These are phyloP conservation scores for Chlorophyllum brunneum DNA, from an alignment of 768 basidiomycete species.

Conservation along the genomic window DNA sequence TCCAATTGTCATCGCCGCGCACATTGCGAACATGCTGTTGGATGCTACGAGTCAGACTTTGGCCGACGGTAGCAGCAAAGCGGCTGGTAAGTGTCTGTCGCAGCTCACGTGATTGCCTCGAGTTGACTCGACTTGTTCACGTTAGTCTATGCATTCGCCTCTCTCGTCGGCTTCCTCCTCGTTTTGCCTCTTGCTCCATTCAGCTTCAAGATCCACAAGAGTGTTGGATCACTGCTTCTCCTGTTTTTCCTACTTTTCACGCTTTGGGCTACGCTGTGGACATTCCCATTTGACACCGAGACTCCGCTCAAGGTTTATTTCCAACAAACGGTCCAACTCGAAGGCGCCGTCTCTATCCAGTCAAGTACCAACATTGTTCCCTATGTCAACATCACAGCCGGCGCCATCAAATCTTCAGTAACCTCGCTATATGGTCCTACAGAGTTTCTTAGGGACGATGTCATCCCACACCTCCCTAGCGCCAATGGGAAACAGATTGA, in stretches of 20 bases:
- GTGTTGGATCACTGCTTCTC: conserved; percentile 26
- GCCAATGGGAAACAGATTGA: conserved; percentile 30
- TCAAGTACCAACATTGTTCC: conserved; percentile 19
- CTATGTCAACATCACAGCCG: conserved; percentile 11
- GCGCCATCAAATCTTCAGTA: conserved; percentile 21
- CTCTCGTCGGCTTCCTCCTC: conserved; percentile 45
- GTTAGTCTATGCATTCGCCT: conserved; percentile 48
- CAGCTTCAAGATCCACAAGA: conserved; percentile 42
- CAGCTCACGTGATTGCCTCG: background rate
- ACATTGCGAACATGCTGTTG: conserved; percentile 46
- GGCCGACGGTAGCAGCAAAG: conserved; percentile 54
- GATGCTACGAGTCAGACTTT: conserved; percentile 53
- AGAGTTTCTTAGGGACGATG: conserved; percentile 34
- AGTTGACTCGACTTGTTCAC: background rate
- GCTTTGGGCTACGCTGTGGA: conserved; percentile 38
- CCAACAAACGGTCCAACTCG: conserved; percentile 54
- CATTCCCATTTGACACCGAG: conserved; percentile 60
- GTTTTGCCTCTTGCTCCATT: conserved; percentile 65
- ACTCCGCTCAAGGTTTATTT: conserved; percentile 71
- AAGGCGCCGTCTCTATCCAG: conserved; percentile 16
- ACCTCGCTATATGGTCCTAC: conserved; percentile 44
- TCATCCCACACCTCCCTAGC: conserved; percentile 53
- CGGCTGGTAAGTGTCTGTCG: conserved; percentile 35
- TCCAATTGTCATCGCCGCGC: conserved; percentile 48
- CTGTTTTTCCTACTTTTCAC: conserved; percentile 41